Evolutionary conservation across 164 flowering plant genomes (phyloP).

Genomic region (Stephania japonica): DNA sequence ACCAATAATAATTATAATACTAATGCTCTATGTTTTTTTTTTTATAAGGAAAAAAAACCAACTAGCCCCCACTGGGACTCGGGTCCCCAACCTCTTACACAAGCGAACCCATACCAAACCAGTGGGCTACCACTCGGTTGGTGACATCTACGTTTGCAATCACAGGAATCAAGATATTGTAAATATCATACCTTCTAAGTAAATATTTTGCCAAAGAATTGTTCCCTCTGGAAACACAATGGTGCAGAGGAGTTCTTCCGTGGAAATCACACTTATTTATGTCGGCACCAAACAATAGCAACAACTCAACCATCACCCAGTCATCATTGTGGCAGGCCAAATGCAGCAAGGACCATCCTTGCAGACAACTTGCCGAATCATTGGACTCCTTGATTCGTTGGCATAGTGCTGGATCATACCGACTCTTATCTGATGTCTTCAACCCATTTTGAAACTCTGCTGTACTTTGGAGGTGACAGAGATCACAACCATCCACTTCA

Average conservation of each 20-base stretch:
- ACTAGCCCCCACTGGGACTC: no score
- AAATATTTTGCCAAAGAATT: constrained; percentile 62
- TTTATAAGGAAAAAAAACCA: neutral
- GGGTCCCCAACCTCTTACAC: no score
- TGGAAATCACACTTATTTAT: constrained; percentile 68
- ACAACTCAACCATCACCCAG: constrained; percentile 66
- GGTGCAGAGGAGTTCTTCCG: constrained; percentile 92
- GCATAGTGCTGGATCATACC: constrained; percentile 44
- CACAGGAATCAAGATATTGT: no score
- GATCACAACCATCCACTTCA: constrained; percentile 29
- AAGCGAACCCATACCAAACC: no score
- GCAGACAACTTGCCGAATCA: constrained; percentile 45
- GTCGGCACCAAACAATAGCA: constrained; percentile 82
- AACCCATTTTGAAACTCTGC: constrained; percentile 18
- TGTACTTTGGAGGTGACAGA: constrained; percentile 26
- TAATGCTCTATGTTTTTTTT: neutral
- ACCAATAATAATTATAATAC: no score
- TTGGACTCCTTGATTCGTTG: constrained; percentile 36
- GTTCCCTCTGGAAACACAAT: constrained; percentile 61
- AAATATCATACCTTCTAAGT: constrained; percentile 62
- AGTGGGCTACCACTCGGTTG: no score
- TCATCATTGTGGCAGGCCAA: constrained; percentile 63
- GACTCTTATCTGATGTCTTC: constrained; percentile 18
- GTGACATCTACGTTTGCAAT: no score
- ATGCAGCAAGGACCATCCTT: constrained; percentile 83